Evolutionary conservation across 495 filamentous ascomycete species (phyloP), one percentile per base, ranked within the genome.

Genomic region (Sphaerosporella brunnea): DNA sequence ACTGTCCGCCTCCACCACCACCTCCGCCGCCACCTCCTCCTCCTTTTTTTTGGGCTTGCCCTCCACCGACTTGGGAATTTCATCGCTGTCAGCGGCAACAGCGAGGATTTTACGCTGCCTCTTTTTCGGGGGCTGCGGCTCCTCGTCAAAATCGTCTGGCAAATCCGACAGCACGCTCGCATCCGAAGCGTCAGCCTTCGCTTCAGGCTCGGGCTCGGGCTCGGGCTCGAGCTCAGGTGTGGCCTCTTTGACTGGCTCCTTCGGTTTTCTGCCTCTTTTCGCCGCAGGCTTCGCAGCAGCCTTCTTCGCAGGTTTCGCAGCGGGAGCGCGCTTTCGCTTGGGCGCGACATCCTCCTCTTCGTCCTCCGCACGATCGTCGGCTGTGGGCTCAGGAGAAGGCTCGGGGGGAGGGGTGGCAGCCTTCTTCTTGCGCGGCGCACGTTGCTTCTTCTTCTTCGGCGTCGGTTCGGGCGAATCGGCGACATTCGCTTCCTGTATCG

Each of bases 151-250:
- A 23, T 48, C 50, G 11, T 53, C 44, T 2, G 24, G 34, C 24
- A 50, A 3, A 20, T 59, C 56, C 11, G 55, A 59, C 30, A 58
- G 30, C 18, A 53, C 54, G 42, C 37, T 55, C 7, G 53, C 55
- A 36, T 48, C 45, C n/a, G n/a, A n/a, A 9, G 47, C 41, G 9
- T 15, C 48, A 10, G 21, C 21, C 16, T 40, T 20, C 20, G 20
- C 19, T 26, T 28, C 20, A 23, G 25, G 7, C 16, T 35, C 41
- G 20, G 28, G 20, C 11, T 8, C 26, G 7, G 40, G 8, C 16
- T 8, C 13, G 28, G 28, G 28, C 5, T 7, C 28, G n/a, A n/a
- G n/a, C n/a, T n/a, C n/a, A n/a, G n/a, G n/a, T n/a, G n/a, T n/a
- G n/a, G n/a, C n/a, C n/a, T n/a, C n/a, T n/a, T n/a, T n/a, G n/a